Evolutionary conservation across 352 stramenopile genomes (phyloP).

Genomic region (Phytophthora brassicae): DNA sequence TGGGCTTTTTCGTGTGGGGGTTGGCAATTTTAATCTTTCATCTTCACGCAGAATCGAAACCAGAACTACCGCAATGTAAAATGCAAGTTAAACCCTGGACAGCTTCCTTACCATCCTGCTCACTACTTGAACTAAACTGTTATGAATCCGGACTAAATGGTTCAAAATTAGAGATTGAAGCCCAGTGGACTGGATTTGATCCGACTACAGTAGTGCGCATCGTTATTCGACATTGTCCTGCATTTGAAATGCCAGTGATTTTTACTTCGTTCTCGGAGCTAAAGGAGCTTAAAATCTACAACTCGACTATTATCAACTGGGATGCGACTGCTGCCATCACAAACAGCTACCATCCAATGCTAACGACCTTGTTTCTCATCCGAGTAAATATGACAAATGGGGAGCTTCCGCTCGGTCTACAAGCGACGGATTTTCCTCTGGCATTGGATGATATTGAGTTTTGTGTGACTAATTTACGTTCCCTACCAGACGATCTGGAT

Average conservation of each 20-base stretch:
- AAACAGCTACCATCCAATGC: slow-evolving; percentile 4
- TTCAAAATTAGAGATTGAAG: not conserved
- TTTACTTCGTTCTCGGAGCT: slow-evolving; percentile 18
- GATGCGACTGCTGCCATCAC: slow-evolving; percentile 10
- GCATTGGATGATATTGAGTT: slow-evolving; percentile 33
- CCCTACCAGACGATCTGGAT: slow-evolving; percentile 37
- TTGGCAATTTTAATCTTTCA: slow-evolving; percentile 35
- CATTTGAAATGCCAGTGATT: slow-evolving; percentile 29
- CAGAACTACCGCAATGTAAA: slow-evolving; percentile 19
- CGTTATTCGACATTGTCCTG: slow-evolving; percentile 32
- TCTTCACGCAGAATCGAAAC: slow-evolving; percentile 13
- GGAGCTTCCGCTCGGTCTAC: slow-evolving; percentile 8
- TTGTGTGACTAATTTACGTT: slow-evolving; percentile 30
- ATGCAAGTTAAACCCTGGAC: slow-evolving; percentile 47
- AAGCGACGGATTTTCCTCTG: slow-evolving; percentile 2
- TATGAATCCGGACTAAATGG: slow-evolving; percentile 14
- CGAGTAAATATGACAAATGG: slow-evolving; percentile 18
- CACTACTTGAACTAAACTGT: slow-evolving; percentile 44
- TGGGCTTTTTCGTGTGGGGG: slow-evolving; percentile 32
- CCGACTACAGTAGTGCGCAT: slow-evolving; percentile 21
- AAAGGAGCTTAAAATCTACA: slow-evolving; percentile 29
- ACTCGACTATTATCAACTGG: slow-evolving; percentile 19
- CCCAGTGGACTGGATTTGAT: slow-evolving; percentile 19
- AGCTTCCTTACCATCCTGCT: slow-evolving; percentile 32
- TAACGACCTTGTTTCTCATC: slow-evolving; percentile 21